Percentiles rank a stretch among this genome's conserved stretches.
Evolutionary conservation across 305 asterid genomes (phyloP).

Genomic region (Coffea humblotiana): DNA sequence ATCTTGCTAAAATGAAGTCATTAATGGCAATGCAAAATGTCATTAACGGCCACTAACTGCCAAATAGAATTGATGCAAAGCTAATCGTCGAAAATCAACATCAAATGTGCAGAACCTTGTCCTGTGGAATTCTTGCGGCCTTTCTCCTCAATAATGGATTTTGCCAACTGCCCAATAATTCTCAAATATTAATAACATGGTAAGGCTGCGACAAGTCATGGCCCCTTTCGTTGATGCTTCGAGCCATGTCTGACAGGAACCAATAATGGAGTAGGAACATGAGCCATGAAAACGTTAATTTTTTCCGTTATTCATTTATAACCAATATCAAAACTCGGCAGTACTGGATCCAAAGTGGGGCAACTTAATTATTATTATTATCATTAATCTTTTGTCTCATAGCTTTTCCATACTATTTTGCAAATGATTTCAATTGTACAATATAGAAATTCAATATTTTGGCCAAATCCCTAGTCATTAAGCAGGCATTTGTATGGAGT

Average conservation of each 20-base stretch:
- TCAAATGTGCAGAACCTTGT: conserved; percentile 13
- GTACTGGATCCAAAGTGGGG: neutral
- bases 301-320: no score
- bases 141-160: conserved; percentile 13
- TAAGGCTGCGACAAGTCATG: conserved; percentile 14
- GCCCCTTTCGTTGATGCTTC: conserved; percentile 6
- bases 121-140: conserved; percentile 10
- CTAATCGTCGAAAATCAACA: conserved; percentile 16
- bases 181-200: neutral
- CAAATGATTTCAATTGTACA: no score
- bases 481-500: no score
- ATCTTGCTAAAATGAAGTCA: conserved; percentile 18
- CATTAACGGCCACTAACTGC: conserved; percentile 18
- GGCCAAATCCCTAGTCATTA: no score
- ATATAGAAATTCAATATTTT: no score
- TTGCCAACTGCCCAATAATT: conserved; percentile 19
- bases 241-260: conserved; percentile 18
- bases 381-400: no score
- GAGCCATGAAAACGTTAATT: neutral
- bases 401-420: no score
- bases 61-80: conserved; percentile 25
- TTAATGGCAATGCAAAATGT: neutral
- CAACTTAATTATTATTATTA: no score
- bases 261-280: conserved; percentile 31
- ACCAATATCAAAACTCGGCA: no score